phyloP scores from a whole-genome alignment of 441 rosid genomes.

The Pelargonium cotyledonis region DNA sequence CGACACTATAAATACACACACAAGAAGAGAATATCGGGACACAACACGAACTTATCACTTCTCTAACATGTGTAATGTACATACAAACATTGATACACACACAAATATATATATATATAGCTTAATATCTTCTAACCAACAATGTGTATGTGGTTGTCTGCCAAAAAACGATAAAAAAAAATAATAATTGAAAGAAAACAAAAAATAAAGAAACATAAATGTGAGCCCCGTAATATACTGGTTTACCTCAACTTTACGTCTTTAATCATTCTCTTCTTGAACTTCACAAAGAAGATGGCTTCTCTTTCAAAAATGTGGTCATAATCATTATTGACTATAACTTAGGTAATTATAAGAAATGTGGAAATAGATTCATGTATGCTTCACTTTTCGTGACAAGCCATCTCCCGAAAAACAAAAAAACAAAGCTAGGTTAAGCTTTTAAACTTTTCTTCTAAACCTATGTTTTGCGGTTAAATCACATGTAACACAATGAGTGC shows the following conservation, averaged over 20 bases:
- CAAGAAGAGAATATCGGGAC: slow-evolving; percentile 4
- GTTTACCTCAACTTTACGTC: background rate
- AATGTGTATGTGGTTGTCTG: slow-evolving; percentile 46
- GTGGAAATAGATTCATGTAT: background rate
- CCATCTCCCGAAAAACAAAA: background rate
- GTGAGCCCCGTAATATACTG: slow-evolving; percentile 38
- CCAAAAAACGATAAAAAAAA: slow-evolving; percentile 35
- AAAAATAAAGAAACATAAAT: slow-evolving; percentile 15
- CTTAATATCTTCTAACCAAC: slow-evolving; percentile 29
- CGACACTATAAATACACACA: slow-evolving; percentile 6
- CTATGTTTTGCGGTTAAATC: background rate
- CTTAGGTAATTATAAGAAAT: background rate
- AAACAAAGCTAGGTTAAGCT: background rate
- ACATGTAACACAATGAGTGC: background rate
- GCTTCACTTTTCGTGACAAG: background rate
- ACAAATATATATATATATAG: slow-evolving; percentile 23
- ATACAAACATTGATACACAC: too few species aligned
- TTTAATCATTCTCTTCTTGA: slow-evolving; percentile 16
- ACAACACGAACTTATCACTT: slow-evolving; percentile 11
- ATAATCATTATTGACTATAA: background rate
- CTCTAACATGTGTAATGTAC: slow-evolving; percentile 2
- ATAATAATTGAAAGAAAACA: slow-evolving; percentile 32
- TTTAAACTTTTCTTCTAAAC: slow-evolving; percentile 6
- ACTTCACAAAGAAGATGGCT: slow-evolving; percentile 24
- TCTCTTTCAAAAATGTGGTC: background rate